A percentile compares a stretch with the other conserved stretches of the same genome.
Conservation (phyloP, 2,329 filamentous ascomycete genomes). For the Juglanconis oblonga region DNA sequence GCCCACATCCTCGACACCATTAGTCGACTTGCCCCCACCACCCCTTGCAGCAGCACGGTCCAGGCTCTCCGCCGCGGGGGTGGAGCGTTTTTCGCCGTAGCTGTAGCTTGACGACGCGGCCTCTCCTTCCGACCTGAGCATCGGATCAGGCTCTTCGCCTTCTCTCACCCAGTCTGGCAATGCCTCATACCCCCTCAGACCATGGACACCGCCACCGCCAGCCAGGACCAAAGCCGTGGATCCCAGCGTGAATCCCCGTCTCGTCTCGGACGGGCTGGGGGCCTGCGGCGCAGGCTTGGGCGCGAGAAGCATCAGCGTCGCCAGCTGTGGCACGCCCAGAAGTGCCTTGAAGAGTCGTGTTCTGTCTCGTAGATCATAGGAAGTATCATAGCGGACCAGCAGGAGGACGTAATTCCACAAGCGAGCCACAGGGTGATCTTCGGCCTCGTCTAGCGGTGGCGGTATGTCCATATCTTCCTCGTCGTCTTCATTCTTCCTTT, state of each 20-base stretch:
- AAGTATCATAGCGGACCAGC: conserved; percentile 87
- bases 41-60: conserved; percentile 48
- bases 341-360: conserved; percentile 85
- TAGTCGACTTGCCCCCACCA: conserved; percentile 35
- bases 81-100: conserved; percentile 38
- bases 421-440: conserved; percentile 66
- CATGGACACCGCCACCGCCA: conserved; percentile 68
- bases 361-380: conserved; percentile 91
- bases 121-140: conserved; percentile 60
- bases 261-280: conserved; percentile 81
- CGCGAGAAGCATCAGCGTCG: conserved; percentile 84
- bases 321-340: conserved; percentile 79
- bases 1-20: conserved; percentile 46
- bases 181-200: conserved; percentile 73
- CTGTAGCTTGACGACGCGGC: conserved; percentile 30
- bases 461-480: conserved; percentile 28
- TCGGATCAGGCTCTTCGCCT: conserved; percentile 75
- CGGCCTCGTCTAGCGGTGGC: conserved; percentile 35
- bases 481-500: conserved; percentile 40
- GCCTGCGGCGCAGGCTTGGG: conserved; percentile 92
- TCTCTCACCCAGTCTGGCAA: conserved; percentile 82
- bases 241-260: conserved; percentile 75
- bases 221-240: conserved; percentile 84
- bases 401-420: conserved; percentile 84
- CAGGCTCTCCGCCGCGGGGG: conserved; percentile 62